Percentiles rank a stretch among this genome's conserved stretches.
phyloP scores from a whole-genome alignment of 176 grass and related monocot species.

The Elaeis guineensis region DNA sequence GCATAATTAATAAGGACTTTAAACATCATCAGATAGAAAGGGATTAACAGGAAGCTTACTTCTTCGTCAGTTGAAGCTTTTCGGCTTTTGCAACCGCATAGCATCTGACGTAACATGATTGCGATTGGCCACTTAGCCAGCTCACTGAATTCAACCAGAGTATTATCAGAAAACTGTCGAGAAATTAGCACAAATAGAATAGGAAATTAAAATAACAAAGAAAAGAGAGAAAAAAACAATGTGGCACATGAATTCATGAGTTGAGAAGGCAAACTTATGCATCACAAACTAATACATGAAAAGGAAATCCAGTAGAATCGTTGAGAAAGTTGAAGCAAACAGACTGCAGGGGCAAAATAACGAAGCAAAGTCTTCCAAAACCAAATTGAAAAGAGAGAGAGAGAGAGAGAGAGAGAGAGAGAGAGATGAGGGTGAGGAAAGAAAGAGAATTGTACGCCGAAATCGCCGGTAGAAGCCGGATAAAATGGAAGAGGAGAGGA shows the following conservation, averaged over 20 bases:
- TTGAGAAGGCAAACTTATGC: no score
- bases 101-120: slow-evolving; percentile 21
- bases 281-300: no score
- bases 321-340: background rate
- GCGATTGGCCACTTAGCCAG: slow-evolving; percentile 17
- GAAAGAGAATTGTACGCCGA: no score
- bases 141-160: slow-evolving; percentile 19
- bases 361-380: background rate
- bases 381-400: background rate
- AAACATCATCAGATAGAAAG: background rate
- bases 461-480: background rate
- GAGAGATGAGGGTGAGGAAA: slow-evolving; percentile 1
- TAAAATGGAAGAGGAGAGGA: slow-evolving; percentile 11
- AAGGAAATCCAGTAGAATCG: no score
- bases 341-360: background rate
- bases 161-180: no score
- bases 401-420: no score
- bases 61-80: slow-evolving; percentile 56
- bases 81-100: slow-evolving; percentile 40
- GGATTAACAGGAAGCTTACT: slow-evolving; percentile 29
- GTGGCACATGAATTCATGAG: no score
- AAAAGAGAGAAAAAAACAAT: no score
- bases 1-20: background rate
- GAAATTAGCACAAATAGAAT: no score
- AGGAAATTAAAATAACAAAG: no score